phyloP scores from a whole-genome alignment of 2,329 filamentous ascomycete species.

The Colletotrichum liaoningense region DNA sequence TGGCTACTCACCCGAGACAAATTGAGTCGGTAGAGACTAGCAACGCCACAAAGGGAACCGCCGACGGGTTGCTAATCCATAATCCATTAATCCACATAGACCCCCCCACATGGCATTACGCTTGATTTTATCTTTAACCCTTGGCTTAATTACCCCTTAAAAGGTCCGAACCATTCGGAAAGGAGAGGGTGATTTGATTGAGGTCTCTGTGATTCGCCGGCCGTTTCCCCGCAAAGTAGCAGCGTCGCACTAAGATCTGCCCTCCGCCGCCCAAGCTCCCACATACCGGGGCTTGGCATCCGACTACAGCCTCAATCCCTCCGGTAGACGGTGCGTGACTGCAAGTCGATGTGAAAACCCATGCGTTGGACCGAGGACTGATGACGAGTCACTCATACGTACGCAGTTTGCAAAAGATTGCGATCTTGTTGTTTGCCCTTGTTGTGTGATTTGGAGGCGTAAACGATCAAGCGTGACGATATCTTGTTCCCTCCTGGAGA shows the following conservation, averaged over 20 bases:
- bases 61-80: not conserved
- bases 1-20: not conserved
- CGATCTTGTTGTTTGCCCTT: not conserved
- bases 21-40: not conserved
- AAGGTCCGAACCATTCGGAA: slow-evolving; percentile 8
- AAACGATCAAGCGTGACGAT: not conserved
- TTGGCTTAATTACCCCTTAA: not conserved
- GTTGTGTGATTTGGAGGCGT: not conserved
- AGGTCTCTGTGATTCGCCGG: not conserved
- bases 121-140: slow-evolving; percentile 12
- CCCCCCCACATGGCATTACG: slow-evolving; percentile 1
- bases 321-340: not conserved
- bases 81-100: not conserved
- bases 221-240: slow-evolving; percentile 5
- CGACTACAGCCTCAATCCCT: slow-evolving; percentile 5
- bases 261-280: slow-evolving; percentile 9
- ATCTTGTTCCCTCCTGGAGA: not conserved
- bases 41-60: not conserved
- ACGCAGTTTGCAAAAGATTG: slow-evolving; percentile 7
- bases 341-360: slow-evolving; percentile 1
- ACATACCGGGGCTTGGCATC: slow-evolving; percentile 13
- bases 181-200: not conserved
- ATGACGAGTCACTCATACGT: slow-evolving; percentile 7
- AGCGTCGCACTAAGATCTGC: slow-evolving; percentile 2
- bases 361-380: not conserved